Base-by-base conservation (phyloP, 306 rosid species). In the Cyclanthera cordifolia region DNA sequence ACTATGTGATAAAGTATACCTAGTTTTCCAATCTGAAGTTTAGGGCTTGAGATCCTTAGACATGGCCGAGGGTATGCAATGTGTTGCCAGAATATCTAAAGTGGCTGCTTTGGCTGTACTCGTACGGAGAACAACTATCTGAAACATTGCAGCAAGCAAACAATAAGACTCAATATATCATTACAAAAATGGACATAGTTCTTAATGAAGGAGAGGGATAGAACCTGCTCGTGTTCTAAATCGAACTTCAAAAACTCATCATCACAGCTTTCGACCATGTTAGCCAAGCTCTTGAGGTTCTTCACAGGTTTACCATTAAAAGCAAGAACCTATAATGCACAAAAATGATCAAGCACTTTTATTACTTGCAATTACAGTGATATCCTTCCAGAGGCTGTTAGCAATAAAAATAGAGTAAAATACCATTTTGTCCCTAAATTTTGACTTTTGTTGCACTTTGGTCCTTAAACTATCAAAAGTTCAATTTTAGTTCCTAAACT, bases 221-320 rank as follows among this genome's bases (percentile, higher is more conserved):
- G 73, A 66, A 94, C 99, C 97, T 94, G 99, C 67, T 90, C 86
- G 78, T 90, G 86, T 17, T 90, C 99, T 63, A 94, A 77, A 78
- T 86, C 82, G 69, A 94, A 90, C 80, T 83, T 83, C 64, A 94
- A 71, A 81, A 81, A 90, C 77, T 88, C 97, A 25, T 90, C 97
- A 19, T 81, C 55, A 9, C 97, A 88, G 61, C 79, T 80, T 73
- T 90, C 97, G 1, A 94, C 99, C 97, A 90, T 88, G 72, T 60
- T 69, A 24, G 97, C 97, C 89, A 94, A 81, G 80, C 76, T 81
- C 84, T 82, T 90, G 30, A 94, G 88, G 78, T 94, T 90, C 85
- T 85, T 86, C 71, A 94, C 89, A 47, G 94, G 97, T 77, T 88
- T 82, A 71, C 95, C 89, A 73, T 94, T 94, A 59, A 94, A 85